Evolutionary conservation across 2,329 filamentous ascomycete genomes (phyloP).

Genomic region (Proliferodiscus dingleyae): DNA sequence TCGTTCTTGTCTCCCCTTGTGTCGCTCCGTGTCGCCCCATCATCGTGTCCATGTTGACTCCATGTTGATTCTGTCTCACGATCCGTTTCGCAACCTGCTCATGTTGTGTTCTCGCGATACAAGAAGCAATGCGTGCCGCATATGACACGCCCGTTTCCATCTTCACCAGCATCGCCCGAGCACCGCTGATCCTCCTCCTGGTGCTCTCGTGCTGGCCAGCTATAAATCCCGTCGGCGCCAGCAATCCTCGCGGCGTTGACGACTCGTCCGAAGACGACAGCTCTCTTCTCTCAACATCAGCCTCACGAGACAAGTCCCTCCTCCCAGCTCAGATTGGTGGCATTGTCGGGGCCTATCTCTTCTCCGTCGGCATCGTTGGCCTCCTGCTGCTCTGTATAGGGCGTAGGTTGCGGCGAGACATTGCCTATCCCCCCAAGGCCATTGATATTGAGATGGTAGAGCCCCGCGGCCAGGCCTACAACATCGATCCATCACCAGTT

Average conservation of each 20-base stretch:
- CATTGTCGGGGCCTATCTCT: constrained; percentile 77
- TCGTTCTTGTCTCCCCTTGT: too few species aligned
- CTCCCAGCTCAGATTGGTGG: constrained; percentile 79
- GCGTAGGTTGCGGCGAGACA: constrained; percentile 43
- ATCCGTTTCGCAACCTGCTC: constrained; percentile 26
- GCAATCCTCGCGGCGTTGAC: too few species aligned
- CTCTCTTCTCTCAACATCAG: constrained; percentile 52
- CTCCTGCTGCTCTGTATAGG: constrained; percentile 58
- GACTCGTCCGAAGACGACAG: constrained; percentile 56
- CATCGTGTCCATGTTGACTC: too few species aligned
- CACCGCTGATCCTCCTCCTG: constrained; percentile 13
- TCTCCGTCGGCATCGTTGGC: constrained; percentile 70
- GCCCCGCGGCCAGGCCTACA: constrained; percentile 37
- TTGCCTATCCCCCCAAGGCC: constrained; percentile 14
- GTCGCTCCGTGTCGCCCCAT: too few species aligned
- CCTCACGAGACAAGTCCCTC: constrained; percentile 55
- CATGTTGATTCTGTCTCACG: constrained; percentile 25
- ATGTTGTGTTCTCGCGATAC: constrained; percentile 12
- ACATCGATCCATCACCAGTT: constrained; percentile 18
- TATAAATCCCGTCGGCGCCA: constrained; percentile 22
- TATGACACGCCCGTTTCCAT: constrained; percentile 19
- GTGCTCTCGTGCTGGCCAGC: constrained; percentile 4
- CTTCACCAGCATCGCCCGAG: too few species aligned
- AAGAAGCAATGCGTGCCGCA: constrained; percentile 19
- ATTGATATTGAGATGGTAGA: constrained; percentile 34